Evolutionary conservation across 306 rosid species (phyloP).

Genomic region (Gleditsia sinensis): DNA sequence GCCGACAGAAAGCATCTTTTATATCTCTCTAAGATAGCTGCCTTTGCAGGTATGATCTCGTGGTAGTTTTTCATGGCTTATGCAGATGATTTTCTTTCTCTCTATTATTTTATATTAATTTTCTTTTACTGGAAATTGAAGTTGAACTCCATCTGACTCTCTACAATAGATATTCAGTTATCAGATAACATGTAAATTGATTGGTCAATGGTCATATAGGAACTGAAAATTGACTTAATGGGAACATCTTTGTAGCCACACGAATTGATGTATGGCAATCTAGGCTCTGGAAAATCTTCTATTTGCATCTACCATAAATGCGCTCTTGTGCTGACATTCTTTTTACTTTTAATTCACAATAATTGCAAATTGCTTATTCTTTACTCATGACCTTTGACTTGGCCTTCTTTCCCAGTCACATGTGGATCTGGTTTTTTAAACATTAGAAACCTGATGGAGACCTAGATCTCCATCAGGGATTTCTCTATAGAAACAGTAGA

Average conservation of each 20-base stretch:
- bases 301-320: conserved; percentile 26
- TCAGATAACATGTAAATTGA: conserved; percentile 6
- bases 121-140: conserved; percentile 18
- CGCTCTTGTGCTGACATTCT: conserved; percentile 9
- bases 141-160: background rate
- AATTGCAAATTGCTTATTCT: conserved; percentile 1
- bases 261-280: conserved; percentile 7
- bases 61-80: conserved; percentile 9
- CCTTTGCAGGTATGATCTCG: conserved; percentile 70
- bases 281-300: conserved; percentile 4
- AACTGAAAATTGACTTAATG: conserved; percentile 9
- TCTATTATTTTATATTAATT: background rate
- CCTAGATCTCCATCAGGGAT: too few species aligned
- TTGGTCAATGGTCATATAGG: background rate
- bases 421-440: conserved; percentile 21
- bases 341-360: conserved; percentile 9
- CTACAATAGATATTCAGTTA: conserved; percentile 23
- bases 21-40: conserved; percentile 89
- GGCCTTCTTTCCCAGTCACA: conserved; percentile 5
- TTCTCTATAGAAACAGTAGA: too few species aligned
- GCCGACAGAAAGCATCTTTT: conserved; percentile 80
- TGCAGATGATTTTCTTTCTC: conserved; percentile 10
- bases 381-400: background rate
- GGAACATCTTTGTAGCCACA: conserved; percentile 13
- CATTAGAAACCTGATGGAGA: too few species aligned